phyloP scores from a whole-genome alignment of 116 monocot species.

The Trichopus zeylanicus region DNA sequence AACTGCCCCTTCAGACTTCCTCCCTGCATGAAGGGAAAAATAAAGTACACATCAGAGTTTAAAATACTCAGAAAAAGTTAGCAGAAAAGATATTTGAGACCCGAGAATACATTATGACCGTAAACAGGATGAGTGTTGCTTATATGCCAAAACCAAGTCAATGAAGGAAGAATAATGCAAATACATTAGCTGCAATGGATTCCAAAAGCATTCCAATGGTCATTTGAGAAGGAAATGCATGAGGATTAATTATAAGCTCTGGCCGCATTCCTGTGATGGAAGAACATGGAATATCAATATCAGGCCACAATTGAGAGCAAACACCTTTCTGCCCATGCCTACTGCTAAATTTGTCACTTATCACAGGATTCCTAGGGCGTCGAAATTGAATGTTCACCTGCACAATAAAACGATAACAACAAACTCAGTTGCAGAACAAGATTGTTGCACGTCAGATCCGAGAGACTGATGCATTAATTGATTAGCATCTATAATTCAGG shows the following conservation, averaged over 20 bases:
- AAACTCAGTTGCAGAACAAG: not conserved
- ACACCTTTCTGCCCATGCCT: slow-evolving; percentile 99
- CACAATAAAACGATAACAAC: slow-evolving; percentile 2
- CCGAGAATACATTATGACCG: too few species aligned
- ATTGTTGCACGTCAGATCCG: not conserved
- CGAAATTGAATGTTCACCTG: slow-evolving; percentile 79
- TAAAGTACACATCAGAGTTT: not conserved
- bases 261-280: slow-evolving; percentile 88
- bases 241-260: slow-evolving; percentile 97
- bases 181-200: slow-evolving; percentile 97
- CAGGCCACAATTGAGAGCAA: slow-evolving; percentile 96
- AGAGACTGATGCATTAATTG: not conserved
- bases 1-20: slow-evolving; percentile 75
- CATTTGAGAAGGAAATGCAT: slow-evolving; percentile 99
- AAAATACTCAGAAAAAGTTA: too few species aligned
- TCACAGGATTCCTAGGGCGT: slow-evolving; percentile 74
- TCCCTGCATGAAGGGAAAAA: slow-evolving; percentile 30
- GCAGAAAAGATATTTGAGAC: too few species aligned
- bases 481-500: too few species aligned
- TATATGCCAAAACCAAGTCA: too few species aligned
- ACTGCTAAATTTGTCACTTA: slow-evolving; percentile 98
- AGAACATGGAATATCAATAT: slow-evolving; percentile 98
- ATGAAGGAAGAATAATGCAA: too few species aligned
- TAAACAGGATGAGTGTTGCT: too few species aligned
- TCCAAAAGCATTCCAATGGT: slow-evolving; percentile 99